Percentiles rank a stretch among this genome's conserved stretches.
Conservation (phyloP, 257 asterid species). For the Cynanchum wilfordii region DNA sequence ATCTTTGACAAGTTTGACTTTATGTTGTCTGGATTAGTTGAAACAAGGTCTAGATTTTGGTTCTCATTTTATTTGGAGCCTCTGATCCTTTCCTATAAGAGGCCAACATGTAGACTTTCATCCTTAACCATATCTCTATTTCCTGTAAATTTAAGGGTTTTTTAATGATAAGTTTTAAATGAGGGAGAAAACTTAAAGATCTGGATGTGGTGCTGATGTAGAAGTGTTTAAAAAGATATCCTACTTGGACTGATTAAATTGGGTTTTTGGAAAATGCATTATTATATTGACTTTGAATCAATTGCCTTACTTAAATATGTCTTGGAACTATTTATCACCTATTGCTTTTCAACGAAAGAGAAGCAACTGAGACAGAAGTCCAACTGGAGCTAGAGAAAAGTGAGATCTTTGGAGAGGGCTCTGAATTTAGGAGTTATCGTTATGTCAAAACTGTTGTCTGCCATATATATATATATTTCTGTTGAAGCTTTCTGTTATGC, state of each 20-base stretch:
- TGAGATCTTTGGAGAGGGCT: not conserved
- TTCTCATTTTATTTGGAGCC: not conserved
- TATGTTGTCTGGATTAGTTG: not conserved
- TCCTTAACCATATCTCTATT: not conserved
- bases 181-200: not conserved
- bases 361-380: not conserved
- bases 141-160: not conserved
- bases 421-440: not conserved
- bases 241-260: not conserved
- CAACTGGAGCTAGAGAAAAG: not conserved
- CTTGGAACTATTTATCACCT: not conserved
- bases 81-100: not conserved
- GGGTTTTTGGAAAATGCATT: not conserved
- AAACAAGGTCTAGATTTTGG: not conserved
- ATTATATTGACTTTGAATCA: not conserved
- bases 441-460: not conserved
- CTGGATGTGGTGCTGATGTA: not conserved
- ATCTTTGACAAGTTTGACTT: not conserved
- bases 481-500: not conserved
- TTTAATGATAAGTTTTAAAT: not conserved
- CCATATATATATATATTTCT: not conserved
- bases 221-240: not conserved
- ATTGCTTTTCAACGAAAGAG: not conserved
- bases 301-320: not conserved
- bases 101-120: not conserved